Evolutionary conservation across 495 filamentous ascomycete species (phyloP).

Genomic region (Annulohypoxylon maeteangense): DNA sequence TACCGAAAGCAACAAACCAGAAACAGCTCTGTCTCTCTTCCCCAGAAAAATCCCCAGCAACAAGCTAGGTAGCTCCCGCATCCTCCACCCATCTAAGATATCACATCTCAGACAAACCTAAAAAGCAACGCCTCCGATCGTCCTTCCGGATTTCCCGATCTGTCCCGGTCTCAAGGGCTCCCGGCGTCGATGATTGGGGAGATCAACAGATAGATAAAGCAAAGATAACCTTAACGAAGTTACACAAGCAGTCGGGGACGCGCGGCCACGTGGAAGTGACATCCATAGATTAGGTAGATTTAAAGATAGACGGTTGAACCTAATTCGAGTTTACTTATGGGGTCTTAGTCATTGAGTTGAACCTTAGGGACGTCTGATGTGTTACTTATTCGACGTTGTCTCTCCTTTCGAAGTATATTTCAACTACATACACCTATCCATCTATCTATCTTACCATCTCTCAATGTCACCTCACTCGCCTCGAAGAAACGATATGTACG

Average conservation of each 20-base stretch:
- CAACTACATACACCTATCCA: too few species aligned
- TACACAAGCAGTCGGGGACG: neutral
- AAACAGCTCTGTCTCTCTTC: neutral
- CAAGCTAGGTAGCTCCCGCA: neutral
- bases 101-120: constrained; percentile 7
- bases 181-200: constrained; percentile 2
- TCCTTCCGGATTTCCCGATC: neutral
- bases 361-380: neutral
- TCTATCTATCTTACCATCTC: neutral
- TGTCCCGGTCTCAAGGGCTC: neutral
- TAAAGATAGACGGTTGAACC: neutral
- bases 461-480: neutral
- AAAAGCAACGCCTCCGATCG: constrained; percentile 4
- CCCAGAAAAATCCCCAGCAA: neutral
- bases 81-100: neutral
- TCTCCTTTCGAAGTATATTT: constrained; percentile 2
- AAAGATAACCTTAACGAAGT: constrained; percentile 12
- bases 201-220: constrained; percentile 1
- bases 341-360: neutral
- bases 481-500: neutral
- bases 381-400: neutral
- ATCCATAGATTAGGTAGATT: too few species aligned
- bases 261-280: constrained; percentile 12
- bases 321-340: neutral
- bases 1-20: neutral